Evolutionary conservation across 306 rosid species (phyloP).

Genomic region (Cajanus cajan): DNA sequence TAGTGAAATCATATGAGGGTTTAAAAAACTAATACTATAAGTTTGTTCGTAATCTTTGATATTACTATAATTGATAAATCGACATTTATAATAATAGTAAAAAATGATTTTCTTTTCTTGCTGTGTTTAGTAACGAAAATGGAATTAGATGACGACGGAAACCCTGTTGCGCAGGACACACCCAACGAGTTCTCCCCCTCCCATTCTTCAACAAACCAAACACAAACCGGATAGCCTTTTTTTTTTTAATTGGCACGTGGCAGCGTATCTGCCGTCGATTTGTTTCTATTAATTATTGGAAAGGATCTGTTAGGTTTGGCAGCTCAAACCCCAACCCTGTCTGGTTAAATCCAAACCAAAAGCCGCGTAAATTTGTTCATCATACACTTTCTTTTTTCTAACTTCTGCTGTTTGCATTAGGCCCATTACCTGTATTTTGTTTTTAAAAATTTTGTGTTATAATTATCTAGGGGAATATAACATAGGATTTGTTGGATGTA

Average conservation of each 20-base stretch:
- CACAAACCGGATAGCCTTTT: background rate
- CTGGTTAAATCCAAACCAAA: background rate
- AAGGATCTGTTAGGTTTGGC: slow-evolving; percentile 25
- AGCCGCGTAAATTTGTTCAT: background rate
- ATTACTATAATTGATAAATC: too few species aligned
- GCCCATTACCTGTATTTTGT: background rate
- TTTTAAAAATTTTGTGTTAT: background rate
- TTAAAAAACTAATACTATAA: too few species aligned
- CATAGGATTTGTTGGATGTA: background rate
- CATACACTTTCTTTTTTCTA: background rate
- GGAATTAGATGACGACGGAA: slow-evolving; percentile 17
- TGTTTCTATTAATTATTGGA: background rate
- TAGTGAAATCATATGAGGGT: too few species aligned
- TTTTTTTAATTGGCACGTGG: slow-evolving; percentile 31
- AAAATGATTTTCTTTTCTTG: too few species aligned
- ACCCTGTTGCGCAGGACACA: slow-evolving; percentile 5
- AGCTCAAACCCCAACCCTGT: slow-evolving; percentile 14
- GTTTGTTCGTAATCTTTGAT: too few species aligned
- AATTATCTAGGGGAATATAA: background rate
- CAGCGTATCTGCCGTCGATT: slow-evolving; percentile 32
- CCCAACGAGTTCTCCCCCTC: slow-evolving; percentile 20
- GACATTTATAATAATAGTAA: too few species aligned
- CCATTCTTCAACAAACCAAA: slow-evolving; percentile 23
- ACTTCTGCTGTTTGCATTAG: background rate
- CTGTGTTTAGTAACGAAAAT: background rate